Conservation (phyloP, 345 rosid species). For the Lepidium sativum region DNA sequence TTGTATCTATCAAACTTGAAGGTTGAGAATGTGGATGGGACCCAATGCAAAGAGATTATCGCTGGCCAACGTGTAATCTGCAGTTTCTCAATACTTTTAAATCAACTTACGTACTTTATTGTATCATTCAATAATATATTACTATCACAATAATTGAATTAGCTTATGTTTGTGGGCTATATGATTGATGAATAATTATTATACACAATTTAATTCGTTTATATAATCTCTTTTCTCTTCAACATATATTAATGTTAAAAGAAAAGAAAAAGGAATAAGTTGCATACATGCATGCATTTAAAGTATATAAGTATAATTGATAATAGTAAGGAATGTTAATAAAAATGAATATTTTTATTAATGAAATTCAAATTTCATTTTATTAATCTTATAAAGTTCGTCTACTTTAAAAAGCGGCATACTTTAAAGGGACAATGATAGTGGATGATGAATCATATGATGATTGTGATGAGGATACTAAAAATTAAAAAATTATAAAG, state of each 20-base stretch:
- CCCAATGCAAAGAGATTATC: neutral
- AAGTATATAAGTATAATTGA: too few relatives aligned
- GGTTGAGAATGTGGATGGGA: neutral
- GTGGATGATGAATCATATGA: constrained; percentile 16
- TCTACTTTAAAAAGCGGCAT: neutral
- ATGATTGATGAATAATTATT: neutral
- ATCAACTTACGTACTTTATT: neutral
- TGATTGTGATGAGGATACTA: too few relatives aligned
- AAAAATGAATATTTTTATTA: neutral
- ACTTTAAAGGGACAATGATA: neutral
- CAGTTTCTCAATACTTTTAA: neutral
- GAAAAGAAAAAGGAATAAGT: neutral
- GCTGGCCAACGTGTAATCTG: neutral
- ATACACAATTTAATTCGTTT: neutral
- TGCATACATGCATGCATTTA: neutral
- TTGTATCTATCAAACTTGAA: constrained; percentile 9
- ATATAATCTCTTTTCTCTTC: too few relatives aligned
- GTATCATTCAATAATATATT: too few relatives aligned
- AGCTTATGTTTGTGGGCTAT: neutral
- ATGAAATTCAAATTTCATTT: neutral
- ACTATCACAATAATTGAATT: neutral
- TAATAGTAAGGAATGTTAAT: neutral
- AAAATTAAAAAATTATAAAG: too few relatives aligned
- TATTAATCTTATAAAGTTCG: neutral
- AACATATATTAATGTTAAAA: neutral